These are phyloP conservation scores for Tuber melanosporum DNA, from an alignment of 495 filamentous ascomycete species.

Conservation along the genomic window DNA sequence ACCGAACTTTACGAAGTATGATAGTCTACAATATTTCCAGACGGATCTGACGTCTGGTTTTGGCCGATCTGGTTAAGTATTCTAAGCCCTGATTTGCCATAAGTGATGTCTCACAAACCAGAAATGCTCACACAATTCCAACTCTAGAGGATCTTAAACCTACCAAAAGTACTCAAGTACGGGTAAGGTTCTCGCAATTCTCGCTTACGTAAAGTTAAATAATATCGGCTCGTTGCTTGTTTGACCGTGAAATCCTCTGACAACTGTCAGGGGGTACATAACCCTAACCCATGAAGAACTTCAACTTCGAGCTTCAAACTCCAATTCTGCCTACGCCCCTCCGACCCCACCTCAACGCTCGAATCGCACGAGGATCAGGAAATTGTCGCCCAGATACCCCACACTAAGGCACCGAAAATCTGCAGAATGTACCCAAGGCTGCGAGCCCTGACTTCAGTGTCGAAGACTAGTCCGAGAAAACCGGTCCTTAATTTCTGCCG, in stretches of 20 bases:
- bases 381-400: neutral
- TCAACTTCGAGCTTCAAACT: neutral
- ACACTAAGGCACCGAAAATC: neutral
- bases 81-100: neutral
- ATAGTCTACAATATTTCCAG: too few relatives aligned
- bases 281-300: neutral
- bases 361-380: neutral
- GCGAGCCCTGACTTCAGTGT: constrained; percentile 4
- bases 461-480: constrained; percentile 2
- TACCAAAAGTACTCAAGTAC: neutral
- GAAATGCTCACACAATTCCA: neutral
- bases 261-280: neutral
- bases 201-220: neutral
- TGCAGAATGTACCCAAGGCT: constrained; percentile 23
- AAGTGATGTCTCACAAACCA: neutral
- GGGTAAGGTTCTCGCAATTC: neutral
- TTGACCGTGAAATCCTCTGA: neutral
- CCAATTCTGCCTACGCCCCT: neutral
- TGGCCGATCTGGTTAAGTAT: neutral
- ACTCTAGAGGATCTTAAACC: neutral
- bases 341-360: neutral
- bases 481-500: constrained; percentile 15
- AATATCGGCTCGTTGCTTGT: neutral
- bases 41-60: neutral
- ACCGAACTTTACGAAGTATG: too few relatives aligned